Percentiles rank a stretch among this genome's conserved stretches.
Conservation (phyloP, 176 grass and related monocot genomes). For the Luzula sylvatica region DNA sequence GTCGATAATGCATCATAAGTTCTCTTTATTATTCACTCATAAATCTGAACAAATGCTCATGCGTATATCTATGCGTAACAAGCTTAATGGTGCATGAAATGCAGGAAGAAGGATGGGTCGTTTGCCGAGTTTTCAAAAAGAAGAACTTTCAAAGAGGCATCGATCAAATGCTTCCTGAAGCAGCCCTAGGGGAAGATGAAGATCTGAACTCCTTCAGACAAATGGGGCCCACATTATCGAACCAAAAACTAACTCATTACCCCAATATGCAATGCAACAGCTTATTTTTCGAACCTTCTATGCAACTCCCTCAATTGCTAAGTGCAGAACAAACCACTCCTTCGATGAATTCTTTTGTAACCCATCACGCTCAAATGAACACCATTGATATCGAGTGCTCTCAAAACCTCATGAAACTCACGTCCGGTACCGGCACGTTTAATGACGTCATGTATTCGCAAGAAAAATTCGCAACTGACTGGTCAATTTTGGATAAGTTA, state of each 20-base stretch:
- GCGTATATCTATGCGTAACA: background rate
- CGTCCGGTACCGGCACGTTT: constrained; percentile 4
- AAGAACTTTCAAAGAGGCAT: constrained; percentile 54
- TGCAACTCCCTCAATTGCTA: constrained; percentile 82
- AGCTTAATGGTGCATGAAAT: constrained; percentile 19
- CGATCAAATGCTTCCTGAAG: constrained; percentile 21
- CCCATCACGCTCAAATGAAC: constrained; percentile 27
- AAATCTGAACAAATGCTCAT: no score
- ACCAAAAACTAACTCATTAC: constrained; percentile 41
- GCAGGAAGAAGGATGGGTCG: constrained; percentile 98
- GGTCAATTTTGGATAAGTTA: constrained; percentile 95
- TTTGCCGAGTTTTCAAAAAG: constrained; percentile 97
- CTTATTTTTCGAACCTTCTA: constrained; percentile 51
- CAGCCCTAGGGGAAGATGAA: constrained; percentile 39
- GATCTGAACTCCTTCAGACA: constrained; percentile 29
- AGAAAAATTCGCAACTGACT: constrained; percentile 40
- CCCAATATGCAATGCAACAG: constrained; percentile 39
- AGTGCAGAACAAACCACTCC: constrained; percentile 38
- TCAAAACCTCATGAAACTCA: constrained; percentile 68
- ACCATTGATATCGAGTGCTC: constrained; percentile 49
- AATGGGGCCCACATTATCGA: background rate
- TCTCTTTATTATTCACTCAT: no score
- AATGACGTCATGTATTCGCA: constrained; percentile 23
- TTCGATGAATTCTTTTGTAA: constrained; percentile 18
- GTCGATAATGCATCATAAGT: no score